A percentile compares a stretch with the other conserved stretches of the same genome.
These are phyloP conservation scores for Fusarium sp. DNA, from an alignment of 2,329 filamentous ascomycete genomes.

Conservation along the genomic window DNA sequence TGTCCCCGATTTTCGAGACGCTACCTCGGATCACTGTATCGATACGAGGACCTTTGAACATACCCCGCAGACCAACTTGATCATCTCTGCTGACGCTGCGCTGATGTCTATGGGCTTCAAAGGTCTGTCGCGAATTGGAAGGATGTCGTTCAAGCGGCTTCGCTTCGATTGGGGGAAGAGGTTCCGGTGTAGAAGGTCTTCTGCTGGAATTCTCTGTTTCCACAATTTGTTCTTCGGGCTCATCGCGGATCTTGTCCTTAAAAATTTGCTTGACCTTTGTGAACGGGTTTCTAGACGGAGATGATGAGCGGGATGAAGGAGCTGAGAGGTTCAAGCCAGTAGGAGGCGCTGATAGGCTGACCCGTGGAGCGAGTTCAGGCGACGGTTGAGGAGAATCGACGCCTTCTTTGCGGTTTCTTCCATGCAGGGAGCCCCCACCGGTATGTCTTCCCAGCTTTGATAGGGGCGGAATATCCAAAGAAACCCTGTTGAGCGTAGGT, in stretches of 20 bases:
- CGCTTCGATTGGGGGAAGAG: conserved; percentile 41
- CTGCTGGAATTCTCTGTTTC: conserved; percentile 52
- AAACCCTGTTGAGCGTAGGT: conserved; percentile 36
- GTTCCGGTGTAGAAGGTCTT: conserved; percentile 46
- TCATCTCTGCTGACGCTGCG: conserved; percentile 58
- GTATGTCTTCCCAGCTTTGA: conserved; percentile 56
- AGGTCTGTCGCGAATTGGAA: conserved; percentile 52
- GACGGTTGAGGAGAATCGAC: conserved; percentile 63
- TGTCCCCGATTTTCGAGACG: conserved; percentile 67
- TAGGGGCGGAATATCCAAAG: conserved; percentile 38
- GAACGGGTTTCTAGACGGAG: conserved; percentile 71
- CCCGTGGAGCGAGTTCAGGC: conserved; percentile 62
- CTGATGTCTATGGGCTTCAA: conserved; percentile 62
- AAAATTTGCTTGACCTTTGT: conserved; percentile 67
- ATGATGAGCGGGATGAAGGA: conserved; percentile 70
- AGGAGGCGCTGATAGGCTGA: conserved; percentile 66
- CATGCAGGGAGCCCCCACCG: conserved; percentile 60
- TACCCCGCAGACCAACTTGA: conserved; percentile 64
- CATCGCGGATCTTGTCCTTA: conserved; percentile 64
- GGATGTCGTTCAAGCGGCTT: conserved; percentile 51
- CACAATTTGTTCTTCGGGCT: conserved; percentile 49
- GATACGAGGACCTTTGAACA: conserved; percentile 82
- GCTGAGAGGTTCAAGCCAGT: conserved; percentile 74
- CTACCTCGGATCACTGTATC: conserved; percentile 75
- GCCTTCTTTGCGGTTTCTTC: conserved; percentile 57